A percentile compares a stretch with the other conserved stretches of the same genome.
These are phyloP conservation scores for Boehmeria nivea DNA, from an alignment of 306 rosid species.

Conservation along the genomic window DNA sequence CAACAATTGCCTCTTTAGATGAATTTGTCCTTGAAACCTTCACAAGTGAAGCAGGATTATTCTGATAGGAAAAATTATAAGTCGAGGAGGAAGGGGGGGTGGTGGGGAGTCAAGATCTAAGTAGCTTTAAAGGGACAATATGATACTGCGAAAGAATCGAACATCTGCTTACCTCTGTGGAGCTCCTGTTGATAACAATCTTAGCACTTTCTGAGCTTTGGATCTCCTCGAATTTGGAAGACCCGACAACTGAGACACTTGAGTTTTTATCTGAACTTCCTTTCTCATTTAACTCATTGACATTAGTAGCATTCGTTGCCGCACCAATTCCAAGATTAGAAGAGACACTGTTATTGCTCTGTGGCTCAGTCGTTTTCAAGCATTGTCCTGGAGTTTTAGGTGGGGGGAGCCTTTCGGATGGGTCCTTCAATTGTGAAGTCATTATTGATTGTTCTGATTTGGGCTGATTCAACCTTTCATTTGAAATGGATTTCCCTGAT, in stretches of 20 bases:
- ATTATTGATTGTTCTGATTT: constrained; percentile 26
- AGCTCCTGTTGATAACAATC: constrained; percentile 20
- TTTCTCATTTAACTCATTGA: constrained; percentile 17
- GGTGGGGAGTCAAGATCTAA: constrained; percentile 16
- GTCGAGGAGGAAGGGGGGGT: constrained; percentile 23
- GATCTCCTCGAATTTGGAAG: constrained; percentile 19
- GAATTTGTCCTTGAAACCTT: constrained; percentile 11
- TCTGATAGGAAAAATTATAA: constrained; percentile 23
- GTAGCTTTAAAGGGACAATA: constrained; percentile 2
- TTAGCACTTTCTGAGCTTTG: constrained; percentile 22
- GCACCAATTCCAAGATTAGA: constrained; percentile 24
- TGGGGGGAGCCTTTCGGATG: constrained; percentile 13
- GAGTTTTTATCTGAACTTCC: constrained; percentile 26
- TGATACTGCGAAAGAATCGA: not conserved
- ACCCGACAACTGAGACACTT: constrained; percentile 16
- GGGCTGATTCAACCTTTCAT: constrained; percentile 26
- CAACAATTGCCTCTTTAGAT: constrained; percentile 14
- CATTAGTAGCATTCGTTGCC: constrained; percentile 12
- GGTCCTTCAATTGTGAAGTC: constrained; percentile 16
- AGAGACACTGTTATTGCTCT: constrained; percentile 16
- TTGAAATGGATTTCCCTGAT: constrained; percentile 19
- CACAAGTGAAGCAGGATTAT: constrained; percentile 14
- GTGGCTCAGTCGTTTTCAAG: constrained; percentile 21
- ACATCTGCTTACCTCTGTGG: constrained; percentile 38
- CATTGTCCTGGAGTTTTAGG: constrained; percentile 26